These are phyloP conservation scores for Pulveroboletus sp. DNA, from an alignment of 768 basidiomycete species.

Conservation along the genomic window DNA sequence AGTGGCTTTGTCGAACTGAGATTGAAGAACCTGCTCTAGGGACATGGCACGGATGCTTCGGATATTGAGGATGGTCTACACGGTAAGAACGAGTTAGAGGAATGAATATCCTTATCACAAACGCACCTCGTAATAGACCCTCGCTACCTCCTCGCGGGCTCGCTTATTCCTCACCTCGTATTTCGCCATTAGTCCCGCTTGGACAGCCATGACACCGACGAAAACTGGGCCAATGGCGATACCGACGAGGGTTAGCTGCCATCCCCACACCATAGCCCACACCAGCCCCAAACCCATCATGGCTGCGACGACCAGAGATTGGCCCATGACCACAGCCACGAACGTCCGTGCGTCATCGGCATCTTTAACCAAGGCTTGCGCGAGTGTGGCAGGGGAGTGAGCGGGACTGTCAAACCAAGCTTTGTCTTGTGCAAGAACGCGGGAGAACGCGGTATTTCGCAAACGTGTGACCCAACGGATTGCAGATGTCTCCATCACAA, in stretches of 20 bases:
- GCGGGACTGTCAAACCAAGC: constrained; percentile 76
- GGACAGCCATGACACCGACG: constrained; percentile 66
- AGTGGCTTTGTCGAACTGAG: constrained; percentile 65
- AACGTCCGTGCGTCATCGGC: constrained; percentile 83
- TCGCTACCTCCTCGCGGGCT: constrained; percentile 82
- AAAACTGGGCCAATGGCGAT: constrained; percentile 87
- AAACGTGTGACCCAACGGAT: constrained; percentile 73
- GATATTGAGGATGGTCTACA: constrained; percentile 76
- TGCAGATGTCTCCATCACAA: constrained; percentile 72
- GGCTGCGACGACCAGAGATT: constrained; percentile 66
- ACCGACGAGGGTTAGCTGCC: constrained; percentile 92
- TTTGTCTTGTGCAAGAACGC: constrained; percentile 78
- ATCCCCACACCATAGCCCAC: constrained; percentile 87
- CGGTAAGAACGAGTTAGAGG: constrained; percentile 1
- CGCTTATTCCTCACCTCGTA: constrained; percentile 81
- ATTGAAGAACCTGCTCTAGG: constrained; percentile 66
- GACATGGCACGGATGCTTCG: constrained; percentile 87
- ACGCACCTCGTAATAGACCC: constrained; percentile 80
- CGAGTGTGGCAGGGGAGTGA: constrained; percentile 58
- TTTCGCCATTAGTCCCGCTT: constrained; percentile 66
- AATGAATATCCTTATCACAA: neutral
- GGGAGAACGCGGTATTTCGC: constrained; percentile 52
- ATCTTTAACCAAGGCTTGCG: constrained; percentile 82
- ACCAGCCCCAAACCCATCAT: constrained; percentile 84
- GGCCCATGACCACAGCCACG: constrained; percentile 68